Evolutionary conservation across 2,329 filamentous ascomycete genomes (phyloP).

Genomic region (Myotisia sp.): DNA sequence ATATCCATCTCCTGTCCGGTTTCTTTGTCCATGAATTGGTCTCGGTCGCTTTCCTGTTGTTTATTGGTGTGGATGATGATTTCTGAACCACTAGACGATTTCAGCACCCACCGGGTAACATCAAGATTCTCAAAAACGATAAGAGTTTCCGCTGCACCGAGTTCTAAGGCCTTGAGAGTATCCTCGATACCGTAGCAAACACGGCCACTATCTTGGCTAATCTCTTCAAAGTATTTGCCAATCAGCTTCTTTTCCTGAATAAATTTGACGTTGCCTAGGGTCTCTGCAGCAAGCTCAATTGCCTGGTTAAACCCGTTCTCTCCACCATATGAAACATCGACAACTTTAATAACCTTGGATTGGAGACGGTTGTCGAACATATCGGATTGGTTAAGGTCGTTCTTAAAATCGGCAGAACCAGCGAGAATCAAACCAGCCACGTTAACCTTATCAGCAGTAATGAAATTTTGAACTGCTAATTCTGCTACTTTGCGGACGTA

Average conservation of each 20-base stretch:
- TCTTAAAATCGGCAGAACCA: conserved; percentile 98
- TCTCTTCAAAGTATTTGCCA: conserved; percentile 97
- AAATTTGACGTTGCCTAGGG: conserved; percentile 97
- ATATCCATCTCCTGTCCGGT: conserved; percentile 97
- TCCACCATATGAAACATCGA: conserved; percentile 95
- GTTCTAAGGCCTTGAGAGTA: conserved; percentile 88
- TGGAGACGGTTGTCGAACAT: conserved; percentile 88
- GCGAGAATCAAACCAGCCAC: conserved; percentile 89
- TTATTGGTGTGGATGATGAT: conserved; percentile 79
- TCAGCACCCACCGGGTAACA: conserved; percentile 79
- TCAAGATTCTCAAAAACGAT: conserved; percentile 98
- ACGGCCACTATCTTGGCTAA: conserved; percentile 91
- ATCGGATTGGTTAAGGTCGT: conserved; percentile 93
- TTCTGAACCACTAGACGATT: conserved; percentile 59
- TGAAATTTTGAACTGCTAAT: conserved; percentile 95
- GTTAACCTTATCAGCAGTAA: conserved; percentile 96
- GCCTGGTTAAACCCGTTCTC: conserved; percentile 99
- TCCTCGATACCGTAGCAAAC: conserved; percentile 98
- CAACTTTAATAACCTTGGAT: conserved; percentile 96
- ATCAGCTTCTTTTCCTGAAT: conserved; percentile 99
- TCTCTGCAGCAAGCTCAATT: conserved; percentile 89
- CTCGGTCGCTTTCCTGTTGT: conserved; percentile 63
- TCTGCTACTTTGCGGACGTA: conserved; percentile 98
- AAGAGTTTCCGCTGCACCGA: conserved; percentile 83
- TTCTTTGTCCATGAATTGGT: conserved; percentile 85